Base-by-base conservation (phyloP, 148 eudicot genomes). In the Silene latifolia region DNA sequence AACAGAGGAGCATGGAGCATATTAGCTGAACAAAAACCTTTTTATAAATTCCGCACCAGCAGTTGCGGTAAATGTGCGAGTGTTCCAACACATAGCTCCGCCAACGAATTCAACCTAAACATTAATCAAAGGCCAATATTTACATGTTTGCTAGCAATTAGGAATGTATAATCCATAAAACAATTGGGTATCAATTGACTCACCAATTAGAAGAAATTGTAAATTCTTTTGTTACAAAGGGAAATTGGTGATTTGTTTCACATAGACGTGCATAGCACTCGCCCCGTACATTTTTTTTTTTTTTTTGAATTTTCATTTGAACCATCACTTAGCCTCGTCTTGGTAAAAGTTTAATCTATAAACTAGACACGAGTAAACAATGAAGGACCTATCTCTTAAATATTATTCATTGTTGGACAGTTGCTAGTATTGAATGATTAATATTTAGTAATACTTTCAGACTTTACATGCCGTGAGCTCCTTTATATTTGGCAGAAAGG, bases 41-140 rank as follows among this genome's bases (percentile, higher is more conserved):
- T 54, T 73, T 54, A 54, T 71, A 79, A 67, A 61, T 42, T 74
- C 61, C 85, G 69, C 82, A 95, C 99, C 99, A 77, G 98, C 83
- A 83, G 81, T 90, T 73, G 99, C 99, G 78, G 93, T 85, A 79
- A 95, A 95, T 73, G 86, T 88, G 65, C 99, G 97, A 74, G 99
- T 92, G 79, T 90, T 90, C 99, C 99, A 95, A 80, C 98, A 92
- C 88, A 87, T 85, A 74, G 94, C 89, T 48, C 99, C 99, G 61
- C 99, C 99, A 74, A 95, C 99, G 89, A 95, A 95, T 82, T 95
- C 99, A 63, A 95, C 99, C 99, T 88, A 76, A 78, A 75, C 59
- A 48, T 18, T 80, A 67, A 72, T 51, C 27, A 58, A 32, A 72
- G n/a, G 46, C 68, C 24, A 48, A 60, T 59, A 12, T 8, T 56